Evolutionary conservation across 192 early-diverging fungal genomes (phyloP), one percentile per base, ranked within the genome.

Genomic region (Radiomyces spectabilis): DNA sequence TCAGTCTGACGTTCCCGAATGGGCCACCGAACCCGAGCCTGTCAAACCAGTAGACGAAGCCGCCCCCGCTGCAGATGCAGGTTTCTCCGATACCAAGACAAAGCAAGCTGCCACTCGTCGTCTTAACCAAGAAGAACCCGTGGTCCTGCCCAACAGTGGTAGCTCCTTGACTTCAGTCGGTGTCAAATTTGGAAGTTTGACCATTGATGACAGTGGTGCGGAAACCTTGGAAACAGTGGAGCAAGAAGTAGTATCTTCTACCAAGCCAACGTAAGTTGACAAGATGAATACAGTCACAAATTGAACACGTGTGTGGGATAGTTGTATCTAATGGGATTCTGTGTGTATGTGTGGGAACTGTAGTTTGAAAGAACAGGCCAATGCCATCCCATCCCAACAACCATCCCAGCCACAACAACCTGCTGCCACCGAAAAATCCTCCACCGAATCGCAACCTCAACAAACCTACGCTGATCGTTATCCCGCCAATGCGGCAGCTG

Each of bases 61-160:
- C 31, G 37, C 39, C 13, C 35, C 69, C 21, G 59, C 63, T 37
- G 66, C 70, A 37, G 66, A 71, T 47, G 68, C 79, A 42, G 74
- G 65, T 62, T 46, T 74, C 26, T 33, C 53, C 25, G 63, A 74
- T 51, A 48, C 65, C 9, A 78, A 73, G 41, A 31, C 72, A n/a
- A 55, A 60, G n/a, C 15, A 63, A 8, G 63, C 72, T 29, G 52
- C 37, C 21, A 39, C 78, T 18, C 84, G 90, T 58, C 86, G 87
- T 61, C 74, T 93, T 59, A 88, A 88, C 49, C 94, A 96, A 63
- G 88, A 93, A 64, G 84, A 84, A 12, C 77, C 92, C 34, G 89
- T 94, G 10, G 90, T 94, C 16, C 91, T 96, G 83, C 89, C 92
- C 10, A 66, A 70, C 35, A 78, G 75, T 40, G 76, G 66, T 40